A percentile compares a stretch with the other conserved stretches of the same genome.
Conservation (phyloP, 140 eudicot species). For the Cichorium intybus region DNA sequence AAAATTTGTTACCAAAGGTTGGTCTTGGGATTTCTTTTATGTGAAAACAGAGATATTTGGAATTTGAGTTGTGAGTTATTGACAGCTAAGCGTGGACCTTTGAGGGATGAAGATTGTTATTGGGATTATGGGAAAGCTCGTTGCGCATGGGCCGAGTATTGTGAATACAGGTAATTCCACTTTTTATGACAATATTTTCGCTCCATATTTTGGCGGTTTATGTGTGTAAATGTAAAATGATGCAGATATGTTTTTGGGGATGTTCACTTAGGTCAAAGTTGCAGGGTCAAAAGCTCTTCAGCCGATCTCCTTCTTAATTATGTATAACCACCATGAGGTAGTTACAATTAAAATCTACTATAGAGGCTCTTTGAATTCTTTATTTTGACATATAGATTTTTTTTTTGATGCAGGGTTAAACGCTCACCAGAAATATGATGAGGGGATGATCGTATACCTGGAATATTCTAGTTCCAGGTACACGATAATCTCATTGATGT, state of each 20-base stretch:
- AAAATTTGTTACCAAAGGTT: slow-evolving; percentile 88
- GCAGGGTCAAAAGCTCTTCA: slow-evolving; percentile 69
- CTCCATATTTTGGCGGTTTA: slow-evolving; percentile 13
- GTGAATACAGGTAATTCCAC: slow-evolving; percentile 76
- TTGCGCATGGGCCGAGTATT: slow-evolving; percentile 91
- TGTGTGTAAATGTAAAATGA: slow-evolving; percentile 1
- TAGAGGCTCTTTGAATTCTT: neutral
- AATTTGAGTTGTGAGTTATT: slow-evolving; percentile 12
- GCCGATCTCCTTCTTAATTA: slow-evolving; percentile 64
- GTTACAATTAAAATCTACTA: neutral
- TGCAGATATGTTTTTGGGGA: slow-evolving; percentile 83
- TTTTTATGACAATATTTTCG: neutral
- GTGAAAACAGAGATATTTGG: neutral
- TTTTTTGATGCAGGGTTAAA: slow-evolving; percentile 20
- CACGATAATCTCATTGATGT: neutral
- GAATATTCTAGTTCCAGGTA: too few species aligned
- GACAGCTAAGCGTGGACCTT: slow-evolving; percentile 89
- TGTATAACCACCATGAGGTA: slow-evolving; percentile 44
- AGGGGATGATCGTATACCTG: too few species aligned
- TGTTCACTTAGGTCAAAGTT: slow-evolving; percentile 95
- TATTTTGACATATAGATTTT: slow-evolving; percentile 4
- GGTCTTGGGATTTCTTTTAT: neutral
- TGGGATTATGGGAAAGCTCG: slow-evolving; percentile 98
- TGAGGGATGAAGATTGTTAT: slow-evolving; percentile 90
- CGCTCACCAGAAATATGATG: slow-evolving; percentile 9